Evolutionary conservation across 805 yeast genomes (phyloP).

Genomic region (Pichia manshurica): DNA sequence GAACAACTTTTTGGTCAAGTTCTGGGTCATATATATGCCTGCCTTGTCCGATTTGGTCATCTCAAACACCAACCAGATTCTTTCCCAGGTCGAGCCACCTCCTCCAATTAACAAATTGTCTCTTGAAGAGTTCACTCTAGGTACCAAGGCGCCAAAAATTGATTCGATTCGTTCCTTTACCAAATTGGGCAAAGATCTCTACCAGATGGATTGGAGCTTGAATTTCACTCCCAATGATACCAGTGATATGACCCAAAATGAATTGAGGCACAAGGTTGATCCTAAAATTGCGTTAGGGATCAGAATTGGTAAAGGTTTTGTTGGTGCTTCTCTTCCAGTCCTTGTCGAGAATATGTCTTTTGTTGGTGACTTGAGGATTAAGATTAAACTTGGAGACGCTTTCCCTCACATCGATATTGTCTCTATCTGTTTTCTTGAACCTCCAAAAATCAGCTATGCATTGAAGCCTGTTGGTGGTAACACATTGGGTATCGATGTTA

Average conservation of each 20-base stretch:
- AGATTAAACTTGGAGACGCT: slow-evolving; percentile 51
- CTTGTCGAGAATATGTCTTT: slow-evolving; percentile 77
- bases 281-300: slow-evolving; percentile 81
- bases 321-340: slow-evolving; percentile 70
- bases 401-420: slow-evolving; percentile 78
- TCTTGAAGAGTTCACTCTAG: slow-evolving; percentile 72
- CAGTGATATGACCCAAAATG: slow-evolving; percentile 75
- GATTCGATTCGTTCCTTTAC: slow-evolving; percentile 69
- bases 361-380: slow-evolving; percentile 62
- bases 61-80: slow-evolving; percentile 58
- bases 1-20: slow-evolving; percentile 68
- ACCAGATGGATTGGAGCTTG: slow-evolving; percentile 82
- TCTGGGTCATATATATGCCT: slow-evolving; percentile 88
- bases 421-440: slow-evolving; percentile 66
- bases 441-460: slow-evolving; percentile 72
- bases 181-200: slow-evolving; percentile 56
- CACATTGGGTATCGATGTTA: slow-evolving; percentile 77
- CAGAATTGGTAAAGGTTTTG: slow-evolving; percentile 73
- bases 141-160: slow-evolving; percentile 74
- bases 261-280: slow-evolving; percentile 61
- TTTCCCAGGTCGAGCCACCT: slow-evolving; percentile 74
- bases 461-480: slow-evolving; percentile 88
- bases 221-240: slow-evolving; percentile 78
- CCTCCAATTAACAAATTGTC: slow-evolving; percentile 72
- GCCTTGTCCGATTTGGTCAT: slow-evolving; percentile 71